Evolutionary conservation across 1,284 basidiomycete genomes (phyloP).

Genomic region (Agroathelia rolfsii): DNA sequence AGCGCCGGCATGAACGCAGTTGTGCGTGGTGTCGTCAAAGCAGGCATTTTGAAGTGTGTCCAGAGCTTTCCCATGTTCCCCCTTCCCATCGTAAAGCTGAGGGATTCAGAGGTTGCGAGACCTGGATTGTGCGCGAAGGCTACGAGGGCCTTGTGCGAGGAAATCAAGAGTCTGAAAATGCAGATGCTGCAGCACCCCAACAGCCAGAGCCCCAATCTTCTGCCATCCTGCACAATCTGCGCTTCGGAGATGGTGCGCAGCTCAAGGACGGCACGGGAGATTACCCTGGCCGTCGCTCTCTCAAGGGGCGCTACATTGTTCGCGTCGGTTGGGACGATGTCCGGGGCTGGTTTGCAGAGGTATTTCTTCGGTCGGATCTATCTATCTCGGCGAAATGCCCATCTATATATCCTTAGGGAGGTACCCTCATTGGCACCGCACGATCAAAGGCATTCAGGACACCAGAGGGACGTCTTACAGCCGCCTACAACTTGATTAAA

Average conservation of each 20-base stretch:
- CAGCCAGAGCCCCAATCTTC: slow-evolving; percentile 26
- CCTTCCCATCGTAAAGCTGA: slow-evolving; percentile 6
- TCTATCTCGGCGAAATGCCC: background rate
- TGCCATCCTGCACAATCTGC: slow-evolving; percentile 58
- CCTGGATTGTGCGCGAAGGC: slow-evolving; percentile 91
- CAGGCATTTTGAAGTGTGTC: slow-evolving; percentile 76
- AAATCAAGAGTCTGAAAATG: slow-evolving; percentile 34
- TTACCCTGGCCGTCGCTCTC: slow-evolving; percentile 41
- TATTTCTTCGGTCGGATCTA: slow-evolving; percentile 21
- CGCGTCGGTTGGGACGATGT: slow-evolving; percentile 99
- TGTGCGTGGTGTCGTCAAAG: slow-evolving; percentile 85
- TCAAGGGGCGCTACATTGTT: slow-evolving; percentile 91
- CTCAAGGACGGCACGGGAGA: slow-evolving; percentile 90
- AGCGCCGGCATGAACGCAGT: slow-evolving; percentile 96
- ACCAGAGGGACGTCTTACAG: slow-evolving; percentile 75
- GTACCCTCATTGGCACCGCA: slow-evolving; percentile 93
- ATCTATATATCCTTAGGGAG: slow-evolving; percentile 49
- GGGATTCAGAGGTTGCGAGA: slow-evolving; percentile 72
- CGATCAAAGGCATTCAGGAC: slow-evolving; percentile 86
- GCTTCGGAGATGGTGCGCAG: slow-evolving; percentile 87
- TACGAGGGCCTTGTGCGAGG: slow-evolving; percentile 90
- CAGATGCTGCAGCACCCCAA: slow-evolving; percentile 10
- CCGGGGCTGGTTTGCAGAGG: slow-evolving; percentile 87
- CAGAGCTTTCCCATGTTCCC: background rate
- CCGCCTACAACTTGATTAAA: slow-evolving; percentile 86